phyloP scores from a whole-genome alignment of 169 alveolate species.

The Eimeria praecox region DNA sequence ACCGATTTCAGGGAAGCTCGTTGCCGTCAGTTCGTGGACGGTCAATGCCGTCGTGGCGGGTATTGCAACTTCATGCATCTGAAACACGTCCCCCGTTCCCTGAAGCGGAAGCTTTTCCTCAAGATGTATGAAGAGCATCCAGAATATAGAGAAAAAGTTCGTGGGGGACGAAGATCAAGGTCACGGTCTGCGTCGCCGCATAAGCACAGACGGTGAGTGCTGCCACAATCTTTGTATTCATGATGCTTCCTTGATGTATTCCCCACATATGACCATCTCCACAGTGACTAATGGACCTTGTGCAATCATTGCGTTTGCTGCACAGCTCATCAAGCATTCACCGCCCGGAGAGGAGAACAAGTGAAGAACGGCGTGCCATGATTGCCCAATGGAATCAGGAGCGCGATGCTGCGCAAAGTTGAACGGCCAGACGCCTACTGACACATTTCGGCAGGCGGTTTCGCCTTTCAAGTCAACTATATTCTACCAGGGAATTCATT shows the following conservation, averaged over 20 bases:
- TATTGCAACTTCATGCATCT: slow-evolving; percentile 99
- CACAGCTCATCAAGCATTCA: slow-evolving; percentile 59
- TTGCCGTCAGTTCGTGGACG: slow-evolving; percentile 98
- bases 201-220: slow-evolving; percentile 58
- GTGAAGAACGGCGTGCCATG: slow-evolving; percentile 86
- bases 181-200: slow-evolving; percentile 77
- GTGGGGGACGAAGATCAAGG: slow-evolving; percentile 86
- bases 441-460: not conserved
- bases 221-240: not conserved
- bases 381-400: slow-evolving; percentile 84
- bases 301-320: not conserved
- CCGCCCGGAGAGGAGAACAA: slow-evolving; percentile 81
- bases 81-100: slow-evolving; percentile 97
- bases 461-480: not conserved
- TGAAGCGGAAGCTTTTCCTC: slow-evolving; percentile 94
- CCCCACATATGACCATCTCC: not conserved
- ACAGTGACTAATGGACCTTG: not conserved
- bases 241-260: not conserved
- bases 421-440: slow-evolving; percentile 23
- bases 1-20: slow-evolving; percentile 99
- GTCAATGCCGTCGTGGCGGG: slow-evolving; percentile 96
- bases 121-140: slow-evolving; percentile 99
- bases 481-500: not conserved
- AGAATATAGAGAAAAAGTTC: slow-evolving; percentile 92
- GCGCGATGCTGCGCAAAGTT: slow-evolving; percentile 80